A percentile compares a stretch with the other conserved stretches of the same genome.
phyloP scores from a whole-genome alignment of 768 basidiomycete genomes.

The Lactarius sp. region DNA sequence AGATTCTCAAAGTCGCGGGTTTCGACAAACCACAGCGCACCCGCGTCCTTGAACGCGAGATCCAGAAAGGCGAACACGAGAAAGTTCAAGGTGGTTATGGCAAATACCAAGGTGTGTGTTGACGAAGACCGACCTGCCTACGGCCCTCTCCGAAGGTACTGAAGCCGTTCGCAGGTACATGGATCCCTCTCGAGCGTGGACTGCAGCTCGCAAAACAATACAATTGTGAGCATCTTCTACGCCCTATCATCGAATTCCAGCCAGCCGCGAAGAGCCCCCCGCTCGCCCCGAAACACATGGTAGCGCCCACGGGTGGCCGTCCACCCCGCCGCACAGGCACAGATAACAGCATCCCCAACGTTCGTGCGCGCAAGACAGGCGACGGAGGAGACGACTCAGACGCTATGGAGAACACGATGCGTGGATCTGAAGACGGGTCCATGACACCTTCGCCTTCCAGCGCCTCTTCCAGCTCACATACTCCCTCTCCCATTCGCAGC shows the following conservation, averaged over 20 bases:
- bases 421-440: slow-evolving; percentile 80
- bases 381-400: slow-evolving; percentile 48
- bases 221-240: slow-evolving; percentile 79
- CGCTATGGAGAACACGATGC: slow-evolving; percentile 57
- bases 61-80: slow-evolving; percentile 98
- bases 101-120: slow-evolving; percentile 87
- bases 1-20: slow-evolving; percentile 97
- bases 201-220: slow-evolving; percentile 85
- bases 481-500: slow-evolving; percentile 81
- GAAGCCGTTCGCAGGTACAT: slow-evolving; percentile 65
- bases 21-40: slow-evolving; percentile 99
- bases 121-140: neutral
- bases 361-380: slow-evolving; percentile 51
- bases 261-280: slow-evolving; percentile 89
- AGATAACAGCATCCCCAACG: slow-evolving; percentile 25
- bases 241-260: slow-evolving; percentile 92
- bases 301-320: slow-evolving; percentile 57
- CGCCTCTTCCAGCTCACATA: slow-evolving; percentile 83
- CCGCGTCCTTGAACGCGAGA: slow-evolving; percentile 93
- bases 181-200: slow-evolving; percentile 95
- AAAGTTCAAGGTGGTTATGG: slow-evolving; percentile 99
- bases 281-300: slow-evolving; percentile 92
- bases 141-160: neutral
- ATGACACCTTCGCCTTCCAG: slow-evolving; percentile 88
- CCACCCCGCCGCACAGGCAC: slow-evolving; percentile 32